Evolutionary conservation across 805 yeast genomes (phyloP).

Genomic region (Diddensiella caesifluorescens): DNA sequence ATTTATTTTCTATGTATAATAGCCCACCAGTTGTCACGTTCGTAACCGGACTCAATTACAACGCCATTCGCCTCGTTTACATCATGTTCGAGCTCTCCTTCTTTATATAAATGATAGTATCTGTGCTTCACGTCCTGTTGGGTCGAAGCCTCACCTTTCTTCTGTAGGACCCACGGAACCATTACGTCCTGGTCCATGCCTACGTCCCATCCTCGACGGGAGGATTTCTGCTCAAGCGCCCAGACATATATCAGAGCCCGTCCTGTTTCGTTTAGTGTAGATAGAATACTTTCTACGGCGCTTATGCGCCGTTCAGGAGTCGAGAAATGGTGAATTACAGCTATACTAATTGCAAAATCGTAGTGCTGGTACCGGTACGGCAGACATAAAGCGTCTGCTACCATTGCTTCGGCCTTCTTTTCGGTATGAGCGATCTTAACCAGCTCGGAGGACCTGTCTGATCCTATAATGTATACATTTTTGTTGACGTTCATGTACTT

Average conservation of each 20-base stretch:
- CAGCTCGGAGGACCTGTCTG: conserved; percentile 36
- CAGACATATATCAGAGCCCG: conserved; percentile 82
- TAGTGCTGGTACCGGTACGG: conserved; percentile 49
- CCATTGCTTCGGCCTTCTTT: conserved; percentile 52
- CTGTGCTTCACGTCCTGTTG: conserved; percentile 57
- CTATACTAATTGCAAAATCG: conserved; percentile 91
- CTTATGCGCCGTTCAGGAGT: conserved; percentile 70
- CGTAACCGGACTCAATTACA: conserved; percentile 73
- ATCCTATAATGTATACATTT: conserved; percentile 64
- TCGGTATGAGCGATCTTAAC: conserved; percentile 41
- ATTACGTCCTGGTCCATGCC: conserved; percentile 91
- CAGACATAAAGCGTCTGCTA: conserved; percentile 72
- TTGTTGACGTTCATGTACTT: conserved; percentile 75
- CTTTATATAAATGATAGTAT: conserved; percentile 78
- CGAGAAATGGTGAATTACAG: conserved; percentile 95
- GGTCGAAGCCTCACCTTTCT: conserved; percentile 29
- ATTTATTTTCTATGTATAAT: no score
- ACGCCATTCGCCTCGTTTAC: conserved; percentile 64
- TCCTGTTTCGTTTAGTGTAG: conserved; percentile 55
- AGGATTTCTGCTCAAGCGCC: conserved; percentile 89
- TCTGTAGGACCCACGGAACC: conserved; percentile 89
- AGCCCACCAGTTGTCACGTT: conserved; percentile 93
- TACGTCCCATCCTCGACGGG: conserved; percentile 85
- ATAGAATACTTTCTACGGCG: conserved; percentile 66
- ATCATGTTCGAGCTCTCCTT: conserved; percentile 78